phyloP scores from a whole-genome alignment of 331 rosid genomes.

The Pyracantha coccinea region DNA sequence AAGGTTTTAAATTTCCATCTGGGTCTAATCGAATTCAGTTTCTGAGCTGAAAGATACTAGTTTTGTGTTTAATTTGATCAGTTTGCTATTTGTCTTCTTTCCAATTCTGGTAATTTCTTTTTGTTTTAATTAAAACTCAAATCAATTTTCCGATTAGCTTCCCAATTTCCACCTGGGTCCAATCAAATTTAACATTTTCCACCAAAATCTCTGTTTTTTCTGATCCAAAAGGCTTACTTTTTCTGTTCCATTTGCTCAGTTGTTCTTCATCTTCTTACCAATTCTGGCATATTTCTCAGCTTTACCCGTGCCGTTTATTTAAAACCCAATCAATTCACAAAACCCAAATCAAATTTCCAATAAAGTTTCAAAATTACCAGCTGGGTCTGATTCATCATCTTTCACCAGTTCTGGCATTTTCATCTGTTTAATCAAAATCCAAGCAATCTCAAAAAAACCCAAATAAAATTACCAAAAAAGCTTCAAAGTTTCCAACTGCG shows the following conservation, averaged over 20 bases:
- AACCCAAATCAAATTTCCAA: not conserved
- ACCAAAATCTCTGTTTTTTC: not conserved
- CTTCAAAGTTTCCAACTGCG: not conserved
- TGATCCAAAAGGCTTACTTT: not conserved
- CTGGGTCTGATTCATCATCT: not conserved
- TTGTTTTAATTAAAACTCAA: not conserved
- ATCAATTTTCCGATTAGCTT: not conserved
- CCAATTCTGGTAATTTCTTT: not conserved
- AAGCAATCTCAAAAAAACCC: not conserved
- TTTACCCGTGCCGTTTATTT: not conserved
- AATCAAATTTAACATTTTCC: not conserved
- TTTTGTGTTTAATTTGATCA: not conserved
- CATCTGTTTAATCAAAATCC: not conserved
- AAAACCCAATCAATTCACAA: not conserved
- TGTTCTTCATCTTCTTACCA: not conserved
- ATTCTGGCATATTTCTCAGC: not conserved
- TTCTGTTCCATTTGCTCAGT: not conserved
- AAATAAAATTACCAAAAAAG: not conserved
- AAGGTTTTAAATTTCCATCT: not conserved
- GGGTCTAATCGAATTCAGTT: not conserved
- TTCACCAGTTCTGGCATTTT: not conserved
- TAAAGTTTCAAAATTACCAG: not conserved
- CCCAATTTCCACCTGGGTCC: not conserved
- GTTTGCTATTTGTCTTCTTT: not conserved
- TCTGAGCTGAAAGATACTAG: not conserved